Evolutionary conservation across 2,329 filamentous ascomycete genomes (phyloP).

Genomic region (Blastomyces percursus): DNA sequence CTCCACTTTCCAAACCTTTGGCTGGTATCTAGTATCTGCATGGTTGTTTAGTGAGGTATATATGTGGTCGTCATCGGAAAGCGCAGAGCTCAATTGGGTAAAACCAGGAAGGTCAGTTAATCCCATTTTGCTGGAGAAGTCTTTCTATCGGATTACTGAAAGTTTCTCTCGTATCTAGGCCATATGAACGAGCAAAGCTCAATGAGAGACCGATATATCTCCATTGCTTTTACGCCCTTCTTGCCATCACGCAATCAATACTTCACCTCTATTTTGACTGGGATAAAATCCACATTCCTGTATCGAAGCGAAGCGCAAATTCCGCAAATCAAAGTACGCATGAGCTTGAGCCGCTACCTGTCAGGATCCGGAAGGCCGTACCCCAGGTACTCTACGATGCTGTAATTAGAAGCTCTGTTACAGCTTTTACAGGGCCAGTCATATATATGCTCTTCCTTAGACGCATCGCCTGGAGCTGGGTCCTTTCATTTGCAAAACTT

Average conservation of each 20-base stretch:
- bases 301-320: constrained; percentile 27
- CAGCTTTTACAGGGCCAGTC: constrained; percentile 40
- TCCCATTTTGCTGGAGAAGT: background rate
- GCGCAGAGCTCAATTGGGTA: constrained; percentile 59
- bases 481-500: constrained; percentile 57
- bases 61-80: constrained; percentile 55
- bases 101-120: constrained; percentile 52
- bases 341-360: constrained; percentile 26
- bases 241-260: constrained; percentile 59
- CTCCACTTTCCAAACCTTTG: constrained; percentile 56
- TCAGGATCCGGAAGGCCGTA: constrained; percentile 29
- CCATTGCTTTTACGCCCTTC: constrained; percentile 55
- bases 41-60: constrained; percentile 72
- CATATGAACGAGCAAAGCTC: constrained; percentile 58
- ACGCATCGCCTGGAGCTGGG: constrained; percentile 54
- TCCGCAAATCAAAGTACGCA: constrained; percentile 29
- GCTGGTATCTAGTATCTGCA: constrained; percentile 68
- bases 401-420: constrained; percentile 28
- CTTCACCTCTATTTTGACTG: constrained; percentile 62
- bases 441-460: constrained; percentile 56
- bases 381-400: constrained; percentile 24
- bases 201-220: constrained; percentile 84
- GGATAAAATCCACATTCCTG: constrained; percentile 52
- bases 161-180: constrained; percentile 18
- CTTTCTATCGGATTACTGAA: background rate